phyloP scores from a whole-genome alignment of 257 asterid genomes.

The Rhazya stricta region DNA sequence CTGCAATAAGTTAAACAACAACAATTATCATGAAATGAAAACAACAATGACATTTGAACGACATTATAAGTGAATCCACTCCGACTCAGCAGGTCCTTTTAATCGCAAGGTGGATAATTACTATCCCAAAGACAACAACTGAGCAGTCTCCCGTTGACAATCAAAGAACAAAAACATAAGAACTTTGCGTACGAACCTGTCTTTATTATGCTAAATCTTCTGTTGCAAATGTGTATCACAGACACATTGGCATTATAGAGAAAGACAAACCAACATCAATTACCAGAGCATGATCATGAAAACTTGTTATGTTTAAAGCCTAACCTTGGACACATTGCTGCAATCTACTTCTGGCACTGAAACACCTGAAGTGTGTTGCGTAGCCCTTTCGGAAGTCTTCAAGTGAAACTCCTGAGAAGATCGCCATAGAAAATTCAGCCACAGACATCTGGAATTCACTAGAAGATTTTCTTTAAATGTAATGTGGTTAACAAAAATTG shows the following conservation, averaged over 20 bases:
- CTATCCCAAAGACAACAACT: neutral
- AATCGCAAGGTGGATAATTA: neutral
- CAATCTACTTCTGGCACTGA: constrained; percentile 30
- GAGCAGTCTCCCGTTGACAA: neutral
- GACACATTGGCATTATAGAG: neutral
- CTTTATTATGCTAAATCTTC: neutral
- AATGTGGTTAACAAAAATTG: neutral
- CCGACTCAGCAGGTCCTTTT: neutral
- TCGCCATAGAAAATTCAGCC: constrained; percentile 15
- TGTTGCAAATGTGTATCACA: neutral
- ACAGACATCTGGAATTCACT: neutral
- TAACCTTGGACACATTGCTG: constrained; percentile 37
- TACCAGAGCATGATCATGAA: neutral
- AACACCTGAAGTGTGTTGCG: constrained; percentile 50
- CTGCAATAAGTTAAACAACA: constrained; percentile 32
- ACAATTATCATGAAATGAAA: neutral
- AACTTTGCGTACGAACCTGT: neutral
- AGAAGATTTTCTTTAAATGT: neutral
- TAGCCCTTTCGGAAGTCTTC: constrained; percentile 84
- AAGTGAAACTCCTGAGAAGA: constrained; percentile 73
- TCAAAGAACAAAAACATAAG: neutral
- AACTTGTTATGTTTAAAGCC: constrained; percentile 9
- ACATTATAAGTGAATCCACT: neutral
- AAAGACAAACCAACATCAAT: neutral
- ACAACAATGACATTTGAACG: neutral